These are phyloP conservation scores for Phytophthora foliorum DNA, from an alignment of 352 stramenopile species.

Conservation along the genomic window DNA sequence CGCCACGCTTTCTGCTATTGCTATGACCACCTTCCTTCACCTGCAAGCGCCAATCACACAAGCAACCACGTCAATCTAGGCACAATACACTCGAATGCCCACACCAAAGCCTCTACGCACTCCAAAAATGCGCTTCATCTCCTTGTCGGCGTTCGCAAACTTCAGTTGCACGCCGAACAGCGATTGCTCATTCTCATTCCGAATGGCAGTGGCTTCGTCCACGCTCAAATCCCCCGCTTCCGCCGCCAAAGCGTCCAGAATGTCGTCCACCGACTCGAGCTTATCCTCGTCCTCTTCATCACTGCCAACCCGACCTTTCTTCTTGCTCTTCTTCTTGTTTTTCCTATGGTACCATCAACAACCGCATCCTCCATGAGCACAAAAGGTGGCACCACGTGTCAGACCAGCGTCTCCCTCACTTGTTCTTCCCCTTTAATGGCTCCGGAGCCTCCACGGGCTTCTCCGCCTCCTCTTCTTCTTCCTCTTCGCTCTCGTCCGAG, in stretches of 20 bases:
- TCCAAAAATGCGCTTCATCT: constrained; percentile 92
- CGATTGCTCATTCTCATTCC: constrained; percentile 59
- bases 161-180: constrained; percentile 76
- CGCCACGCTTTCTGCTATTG: constrained; percentile 56
- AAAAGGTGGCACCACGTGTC: not conserved
- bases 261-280: constrained; percentile 62
- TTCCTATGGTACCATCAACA: constrained; percentile 27
- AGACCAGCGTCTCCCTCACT: constrained; percentile 17
- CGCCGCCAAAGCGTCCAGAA: constrained; percentile 69
- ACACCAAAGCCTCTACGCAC: constrained; percentile 36
- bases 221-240: constrained; percentile 54
- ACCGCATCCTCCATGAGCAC: not conserved
- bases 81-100: not conserved
- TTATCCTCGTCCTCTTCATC: constrained; percentile 38
- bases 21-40: constrained; percentile 71
- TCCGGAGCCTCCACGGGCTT: constrained; percentile 10
- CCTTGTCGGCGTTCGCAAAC: constrained; percentile 87
- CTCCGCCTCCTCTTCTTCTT: constrained; percentile 21
- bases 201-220: constrained; percentile 41
- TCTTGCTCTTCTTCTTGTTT: constrained; percentile 43
- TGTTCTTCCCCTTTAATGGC: constrained; percentile 43
- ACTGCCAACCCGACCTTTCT: constrained; percentile 35
- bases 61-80: not conserved
- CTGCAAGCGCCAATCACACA: constrained; percentile 33
- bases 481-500: constrained; percentile 49